Evolutionary conservation across 805 yeast genomes (phyloP), one percentile per base, ranked within the genome.

Genomic region (Ogataea nitratoaversa): DNA sequence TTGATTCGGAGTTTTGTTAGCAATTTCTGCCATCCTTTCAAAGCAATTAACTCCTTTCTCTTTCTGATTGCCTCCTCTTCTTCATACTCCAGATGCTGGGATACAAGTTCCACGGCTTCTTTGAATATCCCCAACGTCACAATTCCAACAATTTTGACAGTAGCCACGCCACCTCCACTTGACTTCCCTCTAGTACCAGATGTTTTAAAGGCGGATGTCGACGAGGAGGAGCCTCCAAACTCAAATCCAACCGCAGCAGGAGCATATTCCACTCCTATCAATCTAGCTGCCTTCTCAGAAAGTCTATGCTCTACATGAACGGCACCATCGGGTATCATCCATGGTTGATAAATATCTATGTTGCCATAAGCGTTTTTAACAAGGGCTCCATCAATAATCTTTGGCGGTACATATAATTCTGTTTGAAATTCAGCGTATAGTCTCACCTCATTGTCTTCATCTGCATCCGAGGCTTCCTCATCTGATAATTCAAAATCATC

Each of bases 221-320:
- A 19, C 3, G 24, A n/a, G 19, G 31, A 1, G 5, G 19, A n/a
- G 1, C 56, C 53, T 3, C 48, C 50, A 62, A 85, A 93, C 41
- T 87, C 93, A 63, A 93, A 91, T 0, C 90, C 87, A 2, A 82
- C 81, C 2, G 89, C 90, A 0, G 97, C 98, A 35, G 78, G 81
- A 0, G 95, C 97, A 65, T 71, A 88, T 48, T 87, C 95, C 6
- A 91, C 71, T 0, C 74, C 78, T 9, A 90, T 52, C 1, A 79
- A 55, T 42, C 73, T 74, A 0, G 95, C 95, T 0, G 98, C 96
- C 35, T 69, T 70, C 29, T 74, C 78, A 0, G 84, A 78, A 41
- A 71, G 60, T 29, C 74, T 71, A 49, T 75, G 62, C 5, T 71
- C 65, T 5, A 89, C 63, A 39, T 86, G 74, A 9, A 67, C 73